Conservation (phyloP, 768 basidiomycete genomes). For the Suillus luteus region DNA sequence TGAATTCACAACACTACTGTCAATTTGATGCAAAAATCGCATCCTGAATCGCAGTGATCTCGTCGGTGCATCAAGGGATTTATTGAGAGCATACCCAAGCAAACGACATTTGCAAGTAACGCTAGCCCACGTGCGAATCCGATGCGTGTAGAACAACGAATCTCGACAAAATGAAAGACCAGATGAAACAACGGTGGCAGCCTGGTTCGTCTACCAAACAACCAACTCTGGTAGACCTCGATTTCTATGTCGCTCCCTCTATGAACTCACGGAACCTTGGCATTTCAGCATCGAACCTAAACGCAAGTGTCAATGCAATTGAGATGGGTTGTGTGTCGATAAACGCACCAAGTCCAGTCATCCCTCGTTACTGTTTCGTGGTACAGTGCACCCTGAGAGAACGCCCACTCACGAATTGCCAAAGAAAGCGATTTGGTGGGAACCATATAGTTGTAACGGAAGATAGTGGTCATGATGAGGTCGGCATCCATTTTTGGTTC, state of each 20-base stretch:
- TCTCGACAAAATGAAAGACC: not conserved
- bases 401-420: conserved; percentile 14
- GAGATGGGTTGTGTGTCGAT: not conserved
- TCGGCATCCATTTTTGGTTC: conserved; percentile 5
- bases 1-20: not conserved
- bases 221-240: not conserved
- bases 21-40: not conserved
- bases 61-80: not conserved
- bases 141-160: not conserved
- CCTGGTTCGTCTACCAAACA: not conserved
- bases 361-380: conserved; percentile 5
- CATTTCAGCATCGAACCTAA: conserved; percentile 27
- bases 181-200: not conserved
- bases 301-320: not conserved
- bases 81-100: not conserved
- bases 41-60: not conserved
- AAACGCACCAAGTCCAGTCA: conserved; percentile 27
- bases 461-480: conserved; percentile 20
- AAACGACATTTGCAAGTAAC: not conserved
- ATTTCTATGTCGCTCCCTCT: not conserved
- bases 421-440: conserved; percentile 13
- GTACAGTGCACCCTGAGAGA: conserved; percentile 9
- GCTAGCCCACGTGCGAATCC: not conserved
- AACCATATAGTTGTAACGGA: conserved; percentile 30
- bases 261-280: conserved; percentile 10